Base-by-base conservation (phyloP, 768 basidiomycete genomes). In the Clavaria fumosa region DNA sequence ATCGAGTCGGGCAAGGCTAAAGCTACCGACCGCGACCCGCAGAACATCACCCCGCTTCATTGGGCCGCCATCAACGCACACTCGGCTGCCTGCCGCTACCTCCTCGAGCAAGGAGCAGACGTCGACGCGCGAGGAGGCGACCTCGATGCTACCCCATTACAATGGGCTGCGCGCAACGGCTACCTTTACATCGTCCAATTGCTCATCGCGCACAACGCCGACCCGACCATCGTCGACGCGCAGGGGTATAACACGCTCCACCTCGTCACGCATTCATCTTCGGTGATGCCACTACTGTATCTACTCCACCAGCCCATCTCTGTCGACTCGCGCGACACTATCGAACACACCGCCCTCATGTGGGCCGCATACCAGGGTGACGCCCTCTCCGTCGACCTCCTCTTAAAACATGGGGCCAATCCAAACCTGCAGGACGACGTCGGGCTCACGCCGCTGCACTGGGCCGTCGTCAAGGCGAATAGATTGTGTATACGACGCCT, bases 351-450 rank as follows among this genome's bases (percentile, higher is more conserved):
- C 0, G 69, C 85, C 0, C 67, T 97, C 35, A 95, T 96, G 86
- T 99, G 95, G 95, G 95, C 95, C 4, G 86, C 89, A 6, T 99
- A 97, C 57, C 95, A 99, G 54, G 95, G 95, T 32, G 95, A 99
- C 51, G 90, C 89, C 2, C 70, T 97, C 23, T 88, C 84, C 2
- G 90, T 97, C 4, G 90, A 96, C 45, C 57, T 97, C 32, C 59
- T 99, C 28, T 67, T 99, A 36, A 72, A 77, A 39, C 85, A 91
- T 46, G 86, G 86, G 2, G 90, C 95, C 2, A 82, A 75, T 41
- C 66, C 78, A 1, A 75, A 75, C 41, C 56, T 78, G 9, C 69
- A 70, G 23, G 95, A 97, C 52, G 77, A 85, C 48, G 59, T 70
- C 0, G 91, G 89, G 0, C 67, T 99, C 36, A 69, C 86, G 1